Evolutionary conservation across 2,329 filamentous ascomycete species (phyloP), one percentile per base, ranked within the genome.

Genomic region (Chrysosporium queenslandicum): DNA sequence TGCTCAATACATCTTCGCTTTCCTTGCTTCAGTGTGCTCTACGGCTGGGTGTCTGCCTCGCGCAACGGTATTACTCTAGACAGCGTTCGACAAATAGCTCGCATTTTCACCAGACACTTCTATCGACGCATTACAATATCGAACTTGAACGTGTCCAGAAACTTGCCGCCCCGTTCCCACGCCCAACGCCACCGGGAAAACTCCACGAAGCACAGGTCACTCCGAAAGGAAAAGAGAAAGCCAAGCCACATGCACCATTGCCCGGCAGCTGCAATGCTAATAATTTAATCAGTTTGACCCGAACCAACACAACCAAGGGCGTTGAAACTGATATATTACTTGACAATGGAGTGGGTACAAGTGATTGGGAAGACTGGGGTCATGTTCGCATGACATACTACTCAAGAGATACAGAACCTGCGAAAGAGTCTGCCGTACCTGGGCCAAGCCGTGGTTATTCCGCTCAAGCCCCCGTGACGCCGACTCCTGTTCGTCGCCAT

Each of bases 11-110:
- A 41, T 91, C 87, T 2, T 90, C 86, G 21, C 76, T 91, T 53
- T 80, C 82, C 25, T 77, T 98, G 46, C 76, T 98, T 50, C 82
- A 86, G 63, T 79, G 79, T 27, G 85, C 88, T 7, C 78, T 98
- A 39, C 82, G 86, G 57, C 80, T 98, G 55, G 83, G 84, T 27
- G 82, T 91, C 37, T 86, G 91, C 65, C 76, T 98, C 56, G 91
- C 92, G 11, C 87, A 96, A 70, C 82, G 92, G 60, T 98, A 96
- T 61, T 86, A 94, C 67, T 88, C 89, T 16, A 83, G 92, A 56
- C 88, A 90, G 68, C 82, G 88, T 23, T 74, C 77, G 43, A 67
- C 71, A n/a, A 80, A 79, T 54, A 75, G 82, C 12, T 78, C 76
- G 23, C 79, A 83, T 59, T 77, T 90, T 41, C 86, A 86, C 63